Conservation (phyloP, 306 rosid species). For the Medicago ruthenica region DNA sequence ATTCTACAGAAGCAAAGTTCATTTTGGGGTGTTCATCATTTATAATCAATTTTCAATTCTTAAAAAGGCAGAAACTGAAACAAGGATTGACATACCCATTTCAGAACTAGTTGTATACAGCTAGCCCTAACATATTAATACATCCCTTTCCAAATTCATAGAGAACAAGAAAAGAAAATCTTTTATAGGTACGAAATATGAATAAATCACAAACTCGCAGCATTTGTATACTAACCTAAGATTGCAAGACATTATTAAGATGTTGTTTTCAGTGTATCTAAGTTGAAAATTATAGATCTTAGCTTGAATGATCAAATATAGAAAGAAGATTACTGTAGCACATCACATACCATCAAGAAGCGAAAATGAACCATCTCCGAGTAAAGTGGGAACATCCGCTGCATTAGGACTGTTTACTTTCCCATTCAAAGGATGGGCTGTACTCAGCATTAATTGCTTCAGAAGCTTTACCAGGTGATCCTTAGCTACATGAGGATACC, state of each 20-base stretch:
- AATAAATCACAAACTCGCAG: constrained; percentile 25
- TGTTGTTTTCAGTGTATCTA: constrained; percentile 7
- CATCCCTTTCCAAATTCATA: constrained; percentile 32
- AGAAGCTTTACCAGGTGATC: constrained; percentile 89
- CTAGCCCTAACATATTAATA: constrained; percentile 36
- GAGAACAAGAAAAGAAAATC: constrained; percentile 28
- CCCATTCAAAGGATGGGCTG: constrained; percentile 58
- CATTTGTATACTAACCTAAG: constrained; percentile 17
- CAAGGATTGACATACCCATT: constrained; percentile 1
- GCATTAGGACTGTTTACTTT: constrained; percentile 71
- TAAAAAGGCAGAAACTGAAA: constrained; percentile 36
- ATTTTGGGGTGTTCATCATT: constrained; percentile 23
- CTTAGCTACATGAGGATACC: constrained; percentile 83
- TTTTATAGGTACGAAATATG: constrained; percentile 3
- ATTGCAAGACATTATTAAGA: constrained; percentile 30
- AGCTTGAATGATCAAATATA: constrained; percentile 32
- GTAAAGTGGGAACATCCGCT: constrained; percentile 87
- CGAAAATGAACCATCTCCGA: constrained; percentile 87
- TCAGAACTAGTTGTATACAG: constrained; percentile 25
- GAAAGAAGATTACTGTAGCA: constrained; percentile 43
- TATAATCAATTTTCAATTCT: constrained; percentile 32
- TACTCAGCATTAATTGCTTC: constrained; percentile 67
- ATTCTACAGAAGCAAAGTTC: constrained; percentile 24
- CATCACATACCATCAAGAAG: constrained; percentile 78
- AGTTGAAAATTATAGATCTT: constrained; percentile 24